Base-by-base conservation (phyloP, 2,329 filamentous ascomycete genomes). In the Madurella fahalii region DNA sequence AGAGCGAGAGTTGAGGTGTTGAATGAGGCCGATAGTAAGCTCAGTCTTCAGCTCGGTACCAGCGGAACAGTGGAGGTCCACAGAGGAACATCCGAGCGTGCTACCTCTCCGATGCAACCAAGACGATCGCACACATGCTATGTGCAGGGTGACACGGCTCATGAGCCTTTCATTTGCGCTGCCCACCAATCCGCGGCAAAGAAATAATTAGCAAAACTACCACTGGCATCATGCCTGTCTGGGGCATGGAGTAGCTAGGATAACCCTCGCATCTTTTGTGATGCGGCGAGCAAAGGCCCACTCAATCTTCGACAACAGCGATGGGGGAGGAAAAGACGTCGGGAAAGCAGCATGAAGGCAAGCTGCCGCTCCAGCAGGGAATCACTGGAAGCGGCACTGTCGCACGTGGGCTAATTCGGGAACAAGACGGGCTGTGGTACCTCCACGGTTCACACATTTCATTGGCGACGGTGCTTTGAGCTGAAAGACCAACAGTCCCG, bases 391-490 rank as follows among this genome's bases (percentile, higher is more conserved):
- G 30, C 30, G 17, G 34, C 18, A 42, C 31, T 42, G 54, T 53
- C 46, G 50, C 52, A 54, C 52, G 41, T 56, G 12, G 34, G 32
- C 61, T 63, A 62, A 63, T 56, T 63, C 52, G 47, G 61, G 58
- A 63, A 59, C 50, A 57, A 57, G 16, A 30, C 5, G 39, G 16
- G 34, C 16, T 43, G 39, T 40, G n/a, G 54, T 51, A 16, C 18
- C 42, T 39, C 41, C 15, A 31, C 4, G 25, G 32, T 13, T 2
- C 41, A 20, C 3, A 7, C 43, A 52, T 48, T 37, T 34, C 39
- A 59, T 60, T 60, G 57, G 57, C 18, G 47, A 43, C 43, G 18
- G n/a, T 18, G 15, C 13, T 25, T 50, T 52, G 47, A 61, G 61
- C 61, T 63, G 61, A 60, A 58, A 50, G 12, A 47, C 43, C 41